A percentile compares a stretch with the other conserved stretches of the same genome.
Evolutionary conservation across 2,329 filamentous ascomycete species (phyloP).

Genomic region (Pseudogymnoascus sp.): DNA sequence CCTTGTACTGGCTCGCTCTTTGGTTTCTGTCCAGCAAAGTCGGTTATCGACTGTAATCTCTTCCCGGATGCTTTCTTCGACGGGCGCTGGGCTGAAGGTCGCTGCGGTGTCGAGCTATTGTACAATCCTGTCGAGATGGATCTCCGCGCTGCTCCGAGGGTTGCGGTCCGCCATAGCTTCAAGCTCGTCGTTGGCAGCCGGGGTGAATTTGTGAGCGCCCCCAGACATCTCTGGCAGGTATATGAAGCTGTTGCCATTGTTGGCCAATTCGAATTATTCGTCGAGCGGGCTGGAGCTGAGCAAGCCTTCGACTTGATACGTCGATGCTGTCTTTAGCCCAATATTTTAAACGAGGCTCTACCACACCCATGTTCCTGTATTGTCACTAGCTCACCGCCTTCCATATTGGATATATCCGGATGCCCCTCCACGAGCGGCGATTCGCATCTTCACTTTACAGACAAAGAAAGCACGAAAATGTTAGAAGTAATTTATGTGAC

Average conservation of each 20-base stretch:
- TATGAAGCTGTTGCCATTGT: conserved; percentile 20
- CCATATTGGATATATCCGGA: not conserved
- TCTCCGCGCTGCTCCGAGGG: conserved; percentile 15
- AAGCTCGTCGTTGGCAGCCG: conserved; percentile 14
- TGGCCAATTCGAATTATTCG: not conserved
- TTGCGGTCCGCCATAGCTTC: conserved; percentile 15
- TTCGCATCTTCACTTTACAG: not conserved
- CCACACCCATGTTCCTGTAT: conserved; percentile 1
- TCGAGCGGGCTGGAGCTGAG: not conserved
- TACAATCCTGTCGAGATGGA: conserved; percentile 19
- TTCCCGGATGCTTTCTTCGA: conserved; percentile 16
- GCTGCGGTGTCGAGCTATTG: conserved; percentile 14
- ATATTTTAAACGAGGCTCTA: conserved; percentile 8
- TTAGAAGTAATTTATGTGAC: conserved; percentile 54
- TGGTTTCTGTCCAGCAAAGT: conserved; percentile 19
- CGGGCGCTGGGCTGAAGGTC: conserved; percentile 14
- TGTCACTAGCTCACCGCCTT: conserved; percentile 7
- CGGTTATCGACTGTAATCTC: conserved; percentile 19
- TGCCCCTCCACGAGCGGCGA: not conserved
- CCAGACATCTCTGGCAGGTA: conserved; percentile 28
- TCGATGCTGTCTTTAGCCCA: conserved; percentile 3
- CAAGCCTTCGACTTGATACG: not conserved
- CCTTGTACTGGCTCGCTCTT: conserved; percentile 23
- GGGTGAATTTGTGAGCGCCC: conserved; percentile 20
- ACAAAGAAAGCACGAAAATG: not conserved